A percentile compares a stretch with the other conserved stretches of the same genome.
These are phyloP conservation scores for Blastocystis hominis DNA, from an alignment of 352 stramenopile species.

Conservation along the genomic window DNA sequence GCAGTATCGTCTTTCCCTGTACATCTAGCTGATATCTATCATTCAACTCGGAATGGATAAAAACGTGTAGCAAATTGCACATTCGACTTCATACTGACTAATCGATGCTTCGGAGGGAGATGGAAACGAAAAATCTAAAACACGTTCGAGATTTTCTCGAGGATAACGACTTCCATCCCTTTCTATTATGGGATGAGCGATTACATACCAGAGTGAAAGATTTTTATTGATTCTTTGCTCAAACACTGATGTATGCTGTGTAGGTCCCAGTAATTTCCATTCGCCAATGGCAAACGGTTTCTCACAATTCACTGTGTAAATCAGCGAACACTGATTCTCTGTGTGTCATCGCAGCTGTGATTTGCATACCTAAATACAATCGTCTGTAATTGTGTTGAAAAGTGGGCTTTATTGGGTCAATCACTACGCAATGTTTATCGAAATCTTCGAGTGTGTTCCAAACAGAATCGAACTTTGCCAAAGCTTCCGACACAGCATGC, in stretches of 20 bases:
- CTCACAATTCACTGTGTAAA: constrained; percentile 28
- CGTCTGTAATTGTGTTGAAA: constrained; percentile 41
- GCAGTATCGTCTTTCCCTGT: constrained; percentile 9
- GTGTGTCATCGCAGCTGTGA: background rate
- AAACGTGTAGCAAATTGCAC: constrained; percentile 49
- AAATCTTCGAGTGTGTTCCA: constrained; percentile 36
- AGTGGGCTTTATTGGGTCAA: constrained; percentile 34
- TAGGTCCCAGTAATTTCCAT: background rate
- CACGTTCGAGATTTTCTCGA: background rate
- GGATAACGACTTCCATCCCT: background rate
- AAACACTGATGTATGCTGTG: background rate
- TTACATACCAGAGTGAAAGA: background rate
- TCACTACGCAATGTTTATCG: constrained; percentile 5
- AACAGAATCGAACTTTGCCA: background rate
- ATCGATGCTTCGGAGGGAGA: background rate
- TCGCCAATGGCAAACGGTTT: constrained; percentile 25
- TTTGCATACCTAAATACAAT: background rate
- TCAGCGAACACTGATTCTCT: constrained; percentile 42
- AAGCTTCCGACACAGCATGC: background rate
- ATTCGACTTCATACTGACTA: constrained; percentile 46
- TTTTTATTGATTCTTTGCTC: background rate
- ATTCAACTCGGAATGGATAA: background rate
- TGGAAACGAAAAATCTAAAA: background rate
- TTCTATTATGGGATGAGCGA: background rate
- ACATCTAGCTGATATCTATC: constrained; percentile 30